Base-by-base conservation (phyloP, 371 early-diverging fungal species). In the Choanephora cucurbitarum region DNA sequence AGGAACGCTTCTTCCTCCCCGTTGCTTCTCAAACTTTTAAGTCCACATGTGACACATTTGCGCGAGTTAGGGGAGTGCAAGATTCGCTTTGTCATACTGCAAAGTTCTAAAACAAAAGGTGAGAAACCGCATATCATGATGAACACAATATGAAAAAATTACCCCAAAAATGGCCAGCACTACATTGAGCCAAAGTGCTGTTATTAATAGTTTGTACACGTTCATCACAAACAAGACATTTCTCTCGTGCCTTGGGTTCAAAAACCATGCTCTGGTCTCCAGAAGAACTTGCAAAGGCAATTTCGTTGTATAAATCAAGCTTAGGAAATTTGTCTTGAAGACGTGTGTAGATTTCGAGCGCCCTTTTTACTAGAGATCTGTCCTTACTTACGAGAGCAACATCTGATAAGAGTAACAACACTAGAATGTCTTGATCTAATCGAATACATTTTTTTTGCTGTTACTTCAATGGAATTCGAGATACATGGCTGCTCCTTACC, bases 101-200 rank as follows among this genome's bases (percentile, higher is more conserved):
- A 68, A 15, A 60, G 39, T 40, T 68, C 64, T 63, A 57, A 24
- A 18, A 15, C 19, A 39, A 40, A 45, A n/a, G 28, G 7, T 28
- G 28, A 28, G 28, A 28, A 28, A 28, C 28, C 7, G 28, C 7
- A 7, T 28, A 28, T n/a, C n/a, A n/a, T 28, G 28, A 28, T 7
- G 7, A 7, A 28, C 7, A 28, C 7, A 28, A 28, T 28, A n/a
- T n/a, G n/a, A n/a, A 3, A 28, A 28, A 28, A 21, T 58, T 64
- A 64, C 64, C 65, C 69, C 69, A 69, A n/a, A 64, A 57, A 55
- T 69, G 69, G 5, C 69, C 69, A 17, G 65, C 47, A 24, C 49
- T 22, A 31, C 69, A 69, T 32, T 57, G 57, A 21, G 56, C 57
- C 10, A 65, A n/a, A 19, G 19, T 39, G 14, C 46, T 55, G 46